Evolutionary conservation across 2,329 filamentous ascomycete species (phyloP).

Genomic region (Colletotrichum ledebouriae): DNA sequence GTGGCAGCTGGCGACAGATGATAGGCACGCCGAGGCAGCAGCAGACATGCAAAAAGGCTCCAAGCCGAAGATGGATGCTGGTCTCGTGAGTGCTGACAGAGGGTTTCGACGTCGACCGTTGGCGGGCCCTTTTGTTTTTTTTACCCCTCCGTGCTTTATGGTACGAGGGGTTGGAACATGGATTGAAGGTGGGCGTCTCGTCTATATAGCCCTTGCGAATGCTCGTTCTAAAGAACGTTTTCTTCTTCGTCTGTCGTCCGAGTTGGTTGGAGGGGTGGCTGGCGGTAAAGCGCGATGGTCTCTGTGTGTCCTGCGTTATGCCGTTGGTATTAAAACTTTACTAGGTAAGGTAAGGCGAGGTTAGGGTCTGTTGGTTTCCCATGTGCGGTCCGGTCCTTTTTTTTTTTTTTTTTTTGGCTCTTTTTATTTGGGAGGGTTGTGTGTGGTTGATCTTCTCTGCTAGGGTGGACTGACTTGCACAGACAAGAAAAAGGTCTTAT

Average conservation of each 20-base stretch:
- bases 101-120: conserved; percentile 5
- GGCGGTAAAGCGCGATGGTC: conserved; percentile 11
- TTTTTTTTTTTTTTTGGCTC: not conserved
- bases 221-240: conserved; percentile 12
- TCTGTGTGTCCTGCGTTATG: conserved; percentile 8
- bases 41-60: not conserved
- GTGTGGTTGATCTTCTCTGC: conserved; percentile 11
- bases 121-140: not conserved
- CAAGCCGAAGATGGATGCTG: conserved; percentile 32
- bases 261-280: conserved; percentile 20
- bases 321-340: conserved; percentile 31
- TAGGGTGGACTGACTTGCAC: conserved; percentile 15
- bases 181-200: conserved; percentile 26
- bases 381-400: not conserved
- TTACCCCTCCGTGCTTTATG: conserved; percentile 4
- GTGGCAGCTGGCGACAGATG: conserved; percentile 41
- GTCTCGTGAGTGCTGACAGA: conserved; percentile 32
- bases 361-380: conserved; percentile 24
- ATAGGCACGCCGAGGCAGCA: conserved; percentile 22
- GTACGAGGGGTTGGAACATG: conserved; percentile 24
- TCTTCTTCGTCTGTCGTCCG: not conserved
- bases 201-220: conserved; percentile 22
- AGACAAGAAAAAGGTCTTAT: conserved; percentile 15
- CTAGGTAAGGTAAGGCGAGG: conserved; percentile 30
- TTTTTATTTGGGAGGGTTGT: conserved; percentile 7